Evolutionary conservation across 192 early-diverging fungal species (phyloP).

Genomic region (Umbelopsis isabellina): DNA sequence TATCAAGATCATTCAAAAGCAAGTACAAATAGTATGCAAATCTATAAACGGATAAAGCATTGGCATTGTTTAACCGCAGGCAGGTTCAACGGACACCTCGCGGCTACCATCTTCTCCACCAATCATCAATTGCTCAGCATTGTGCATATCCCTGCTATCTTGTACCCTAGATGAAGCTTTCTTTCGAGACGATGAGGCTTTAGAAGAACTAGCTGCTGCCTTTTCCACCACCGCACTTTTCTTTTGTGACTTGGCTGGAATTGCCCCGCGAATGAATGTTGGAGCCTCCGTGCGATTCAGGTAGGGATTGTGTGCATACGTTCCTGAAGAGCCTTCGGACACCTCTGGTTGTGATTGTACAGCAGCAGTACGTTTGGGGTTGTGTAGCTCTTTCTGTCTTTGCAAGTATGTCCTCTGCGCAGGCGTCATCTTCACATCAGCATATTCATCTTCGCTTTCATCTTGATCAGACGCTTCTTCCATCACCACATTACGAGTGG

Average conservation of each 20-base stretch:
- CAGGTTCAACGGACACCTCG: slow-evolving; percentile 19
- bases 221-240: slow-evolving; percentile 8
- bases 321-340: slow-evolving; percentile 29
- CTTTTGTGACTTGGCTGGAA: slow-evolving; percentile 10
- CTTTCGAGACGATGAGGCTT: slow-evolving; percentile 8
- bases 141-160: slow-evolving; percentile 15
- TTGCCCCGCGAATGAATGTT: slow-evolving; percentile 25
- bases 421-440: slow-evolving; percentile 12
- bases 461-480: slow-evolving; percentile 30
- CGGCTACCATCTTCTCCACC: slow-evolving; percentile 30
- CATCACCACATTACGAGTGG: slow-evolving; percentile 46
- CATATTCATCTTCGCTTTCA: slow-evolving; percentile 40
- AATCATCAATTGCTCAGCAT: slow-evolving; percentile 17
- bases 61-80: neutral
- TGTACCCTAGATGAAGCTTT: slow-evolving; percentile 14
- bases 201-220: neutral
- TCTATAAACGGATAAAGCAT: too few species aligned
- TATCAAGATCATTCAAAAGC: too few species aligned
- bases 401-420: neutral
- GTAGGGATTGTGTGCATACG: slow-evolving; percentile 39
- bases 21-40: too few species aligned
- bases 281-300: slow-evolving; percentile 30
- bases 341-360: neutral
- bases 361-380: neutral
- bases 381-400: neutral